Conservation (phyloP, 768 basidiomycete genomes). For the Solioccasus polychromus region DNA sequence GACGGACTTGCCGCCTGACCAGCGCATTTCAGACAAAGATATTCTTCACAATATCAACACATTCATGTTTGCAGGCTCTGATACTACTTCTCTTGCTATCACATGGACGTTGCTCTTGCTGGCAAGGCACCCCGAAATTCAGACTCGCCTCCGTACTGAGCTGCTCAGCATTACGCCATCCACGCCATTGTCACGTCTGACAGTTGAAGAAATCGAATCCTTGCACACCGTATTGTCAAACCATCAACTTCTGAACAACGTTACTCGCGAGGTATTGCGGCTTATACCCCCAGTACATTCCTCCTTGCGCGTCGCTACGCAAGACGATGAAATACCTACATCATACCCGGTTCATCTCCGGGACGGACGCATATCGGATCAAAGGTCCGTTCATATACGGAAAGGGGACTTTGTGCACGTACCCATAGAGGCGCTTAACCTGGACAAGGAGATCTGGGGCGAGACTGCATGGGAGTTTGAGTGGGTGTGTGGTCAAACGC, state of each 20-base stretch:
- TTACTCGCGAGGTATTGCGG: slow-evolving; percentile 73
- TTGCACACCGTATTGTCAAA: slow-evolving; percentile 53
- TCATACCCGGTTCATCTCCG: slow-evolving; percentile 55
- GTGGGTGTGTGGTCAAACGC: slow-evolving; percentile 39
- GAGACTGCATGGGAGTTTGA: slow-evolving; percentile 78
- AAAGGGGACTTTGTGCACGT: slow-evolving; percentile 78
- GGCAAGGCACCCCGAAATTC: slow-evolving; percentile 61
- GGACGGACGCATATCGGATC: slow-evolving; percentile 44
- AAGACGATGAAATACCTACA: slow-evolving; percentile 76
- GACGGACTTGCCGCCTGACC: slow-evolving; percentile 61
- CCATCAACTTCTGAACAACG: slow-evolving; percentile 73
- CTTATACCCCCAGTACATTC: slow-evolving; percentile 80
- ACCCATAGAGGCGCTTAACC: slow-evolving; percentile 75
- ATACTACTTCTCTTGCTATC: slow-evolving; percentile 78
- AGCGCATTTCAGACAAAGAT: slow-evolving; percentile 83
- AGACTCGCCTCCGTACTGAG: slow-evolving; percentile 71
- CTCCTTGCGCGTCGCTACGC: slow-evolving; percentile 72
- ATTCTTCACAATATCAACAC: slow-evolving; percentile 85
- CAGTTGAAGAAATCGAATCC: slow-evolving; percentile 64
- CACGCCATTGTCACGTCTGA: slow-evolving; percentile 42
- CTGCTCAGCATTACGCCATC: slow-evolving; percentile 46
- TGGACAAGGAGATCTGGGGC: slow-evolving; percentile 79
- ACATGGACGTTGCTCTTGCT: slow-evolving; percentile 84
- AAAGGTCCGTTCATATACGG: slow-evolving; percentile 45
- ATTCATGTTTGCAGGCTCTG: slow-evolving; percentile 88